Evolutionary conservation across 2,329 filamentous ascomycete genomes (phyloP).

Genomic region (Fusarium anguioides): DNA sequence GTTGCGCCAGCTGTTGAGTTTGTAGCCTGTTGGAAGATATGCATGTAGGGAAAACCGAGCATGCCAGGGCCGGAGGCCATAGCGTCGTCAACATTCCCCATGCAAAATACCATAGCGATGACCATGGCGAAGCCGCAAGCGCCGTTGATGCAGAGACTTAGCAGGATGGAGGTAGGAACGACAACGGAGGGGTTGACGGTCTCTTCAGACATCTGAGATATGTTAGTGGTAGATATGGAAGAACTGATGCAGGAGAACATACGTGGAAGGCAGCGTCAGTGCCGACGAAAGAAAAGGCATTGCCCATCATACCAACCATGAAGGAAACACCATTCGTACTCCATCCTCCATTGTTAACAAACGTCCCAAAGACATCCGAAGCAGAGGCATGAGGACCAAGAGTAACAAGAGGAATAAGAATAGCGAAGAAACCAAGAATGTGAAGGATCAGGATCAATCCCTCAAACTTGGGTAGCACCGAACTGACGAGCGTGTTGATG

Average conservation of each 20-base stretch:
- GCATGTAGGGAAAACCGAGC: conserved; percentile 65
- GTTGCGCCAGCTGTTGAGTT: conserved; percentile 59
- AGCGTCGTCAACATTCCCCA: conserved; percentile 59
- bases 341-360: conserved; percentile 59
- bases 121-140: conserved; percentile 66
- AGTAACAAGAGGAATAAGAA: conserved; percentile 47
- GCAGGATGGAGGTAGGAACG: conserved; percentile 63
- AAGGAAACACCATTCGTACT: conserved; percentile 56
- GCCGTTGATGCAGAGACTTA: conserved; percentile 62
- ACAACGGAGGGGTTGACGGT: conserved; percentile 60
- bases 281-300: conserved; percentile 51
- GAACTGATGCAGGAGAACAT: neutral
- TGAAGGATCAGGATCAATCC: conserved; percentile 62
- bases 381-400: conserved; percentile 49
- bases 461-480: conserved; percentile 62
- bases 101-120: conserved; percentile 65
- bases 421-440: conserved; percentile 51
- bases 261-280: conserved; percentile 49
- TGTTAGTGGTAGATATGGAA: neutral
- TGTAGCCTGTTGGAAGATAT: conserved; percentile 65
- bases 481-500: conserved; percentile 61
- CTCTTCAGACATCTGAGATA: conserved; percentile 56
- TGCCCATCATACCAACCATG: conserved; percentile 57
- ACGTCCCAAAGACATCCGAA: conserved; percentile 56
- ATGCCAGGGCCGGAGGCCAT: conserved; percentile 57